Evolutionary conservation across 352 stramenopile genomes (phyloP).

Genomic region (Globisporangium viniferum): DNA sequence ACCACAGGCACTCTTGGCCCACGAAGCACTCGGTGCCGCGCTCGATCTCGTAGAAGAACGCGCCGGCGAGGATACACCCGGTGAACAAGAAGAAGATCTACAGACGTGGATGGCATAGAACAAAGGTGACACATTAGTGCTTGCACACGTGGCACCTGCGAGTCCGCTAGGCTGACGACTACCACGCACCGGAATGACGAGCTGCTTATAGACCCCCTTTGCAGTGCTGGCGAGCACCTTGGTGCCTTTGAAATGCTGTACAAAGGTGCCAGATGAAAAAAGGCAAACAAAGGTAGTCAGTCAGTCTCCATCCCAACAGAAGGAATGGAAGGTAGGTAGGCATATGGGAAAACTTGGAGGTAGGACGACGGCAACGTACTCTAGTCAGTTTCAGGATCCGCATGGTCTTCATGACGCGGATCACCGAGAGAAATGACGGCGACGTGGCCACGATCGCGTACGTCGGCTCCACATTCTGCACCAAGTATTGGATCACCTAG

Average conservation of each 20-base stretch:
- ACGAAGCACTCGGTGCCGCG: constrained; percentile 67
- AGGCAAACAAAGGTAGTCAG: not conserved
- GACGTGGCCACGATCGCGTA: constrained; percentile 63
- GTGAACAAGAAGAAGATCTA: constrained; percentile 78
- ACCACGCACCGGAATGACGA: constrained; percentile 53
- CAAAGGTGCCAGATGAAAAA: not conserved
- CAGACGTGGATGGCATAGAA: not conserved
- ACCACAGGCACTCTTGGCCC: constrained; percentile 52
- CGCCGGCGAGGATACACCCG: constrained; percentile 56
- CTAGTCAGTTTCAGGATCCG: constrained; percentile 71
- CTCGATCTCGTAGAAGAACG: constrained; percentile 74
- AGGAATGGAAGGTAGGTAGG: no score
- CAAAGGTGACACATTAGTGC: not conserved
- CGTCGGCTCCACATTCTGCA: constrained; percentile 31
- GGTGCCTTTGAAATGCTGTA: constrained; percentile 64
- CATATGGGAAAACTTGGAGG: no score
- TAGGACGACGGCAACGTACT: constrained; percentile 18
- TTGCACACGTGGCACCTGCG: not conserved
- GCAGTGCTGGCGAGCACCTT: constrained; percentile 64
- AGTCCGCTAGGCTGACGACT: not conserved
- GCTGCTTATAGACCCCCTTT: constrained; percentile 45
- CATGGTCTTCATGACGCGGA: constrained; percentile 69
- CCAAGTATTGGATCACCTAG: constrained; percentile 27
- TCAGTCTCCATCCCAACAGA: no score
- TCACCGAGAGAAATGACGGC: constrained; percentile 61